phyloP scores from a whole-genome alignment of 2,329 filamentous ascomycete genomes.

The Cordyceps farinosa region DNA sequence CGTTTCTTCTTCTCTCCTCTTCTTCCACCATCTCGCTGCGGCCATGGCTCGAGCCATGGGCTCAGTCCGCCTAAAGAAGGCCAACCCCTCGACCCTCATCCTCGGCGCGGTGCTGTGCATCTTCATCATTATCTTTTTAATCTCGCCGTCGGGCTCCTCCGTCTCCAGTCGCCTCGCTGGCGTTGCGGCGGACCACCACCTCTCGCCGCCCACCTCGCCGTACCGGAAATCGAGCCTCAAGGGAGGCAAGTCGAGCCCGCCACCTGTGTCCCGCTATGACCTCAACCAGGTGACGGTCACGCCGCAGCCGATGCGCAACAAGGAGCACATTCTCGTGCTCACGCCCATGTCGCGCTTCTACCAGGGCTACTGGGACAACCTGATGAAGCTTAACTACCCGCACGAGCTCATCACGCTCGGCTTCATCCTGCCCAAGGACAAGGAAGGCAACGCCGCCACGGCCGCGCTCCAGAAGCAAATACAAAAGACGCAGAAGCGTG shows the following conservation, averaged over 20 bases:
- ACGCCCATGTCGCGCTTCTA: conserved; percentile 94
- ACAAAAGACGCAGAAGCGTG: conserved; percentile 73
- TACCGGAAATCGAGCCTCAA: conserved; percentile 39
- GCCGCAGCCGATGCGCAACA: conserved; percentile 67
- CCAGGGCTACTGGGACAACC: conserved; percentile 91
- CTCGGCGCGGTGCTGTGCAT: conserved; percentile 70
- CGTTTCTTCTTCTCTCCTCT: not conserved
- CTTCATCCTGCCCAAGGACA: conserved; percentile 93
- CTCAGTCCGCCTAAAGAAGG: conserved; percentile 71
- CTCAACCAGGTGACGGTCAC: conserved; percentile 93
- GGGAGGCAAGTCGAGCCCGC: conserved; percentile 47
- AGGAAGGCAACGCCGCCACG: conserved; percentile 86
- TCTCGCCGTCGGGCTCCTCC: conserved; percentile 49
- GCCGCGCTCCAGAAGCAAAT: conserved; percentile 80
- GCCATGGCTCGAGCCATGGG: conserved; percentile 58
- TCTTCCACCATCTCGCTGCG: not conserved
- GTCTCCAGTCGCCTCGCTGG: conserved; percentile 45
- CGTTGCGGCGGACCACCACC: conserved; percentile 42
- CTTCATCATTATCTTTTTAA: conserved; percentile 64
- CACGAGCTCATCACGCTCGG: conserved; percentile 92
- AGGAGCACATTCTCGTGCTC: conserved; percentile 84
- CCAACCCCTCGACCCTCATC: conserved; percentile 71
- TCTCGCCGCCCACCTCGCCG: conserved; percentile 42
- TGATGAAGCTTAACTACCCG: conserved; percentile 78
- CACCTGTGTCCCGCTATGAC: conserved; percentile 87